Evolutionary conservation across 306 rosid genomes (phyloP).

Genomic region (Lotus japonicus): DNA sequence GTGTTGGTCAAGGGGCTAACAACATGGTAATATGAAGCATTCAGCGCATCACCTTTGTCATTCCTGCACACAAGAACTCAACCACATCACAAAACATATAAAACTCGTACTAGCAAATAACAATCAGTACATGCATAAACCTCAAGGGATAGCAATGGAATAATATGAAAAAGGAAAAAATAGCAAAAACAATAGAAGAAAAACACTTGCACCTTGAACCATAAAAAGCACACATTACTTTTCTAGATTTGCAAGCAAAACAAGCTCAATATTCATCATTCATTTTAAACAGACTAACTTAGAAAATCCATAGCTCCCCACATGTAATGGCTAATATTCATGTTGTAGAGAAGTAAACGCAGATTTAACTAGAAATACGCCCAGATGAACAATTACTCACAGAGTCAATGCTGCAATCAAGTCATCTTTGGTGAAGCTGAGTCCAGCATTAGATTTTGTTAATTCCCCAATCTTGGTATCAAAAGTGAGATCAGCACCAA

Average conservation of each 20-base stretch:
- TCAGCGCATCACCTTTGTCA: constrained; percentile 61
- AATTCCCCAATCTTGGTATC: constrained; percentile 68
- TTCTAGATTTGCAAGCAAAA: not conserved
- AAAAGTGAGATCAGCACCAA: constrained; percentile 79
- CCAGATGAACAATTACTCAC: constrained; percentile 40
- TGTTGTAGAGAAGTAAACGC: not conserved
- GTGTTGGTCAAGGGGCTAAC: constrained; percentile 33
- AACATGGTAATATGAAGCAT: constrained; percentile 36
- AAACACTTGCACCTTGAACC: not conserved
- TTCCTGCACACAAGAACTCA: constrained; percentile 48
- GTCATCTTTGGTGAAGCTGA: constrained; percentile 61
- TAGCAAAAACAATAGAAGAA: not conserved
- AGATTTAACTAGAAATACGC: not conserved
- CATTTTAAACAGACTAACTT: not conserved
- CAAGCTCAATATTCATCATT: not conserved
- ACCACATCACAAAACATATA: constrained; percentile 1
- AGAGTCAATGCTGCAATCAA: constrained; percentile 65
- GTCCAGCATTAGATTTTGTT: constrained; percentile 67
- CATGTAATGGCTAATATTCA: not conserved
- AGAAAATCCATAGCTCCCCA: not conserved
- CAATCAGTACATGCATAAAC: not conserved
- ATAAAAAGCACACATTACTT: not conserved
- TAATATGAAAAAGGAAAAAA: not conserved
- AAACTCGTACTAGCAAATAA: not conserved
- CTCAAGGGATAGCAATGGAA: not conserved